Percentiles rank a stretch among this genome's conserved stretches.
Conservation (phyloP, 2,329 filamentous ascomycete species). For the Aspergillus ibericus region DNA sequence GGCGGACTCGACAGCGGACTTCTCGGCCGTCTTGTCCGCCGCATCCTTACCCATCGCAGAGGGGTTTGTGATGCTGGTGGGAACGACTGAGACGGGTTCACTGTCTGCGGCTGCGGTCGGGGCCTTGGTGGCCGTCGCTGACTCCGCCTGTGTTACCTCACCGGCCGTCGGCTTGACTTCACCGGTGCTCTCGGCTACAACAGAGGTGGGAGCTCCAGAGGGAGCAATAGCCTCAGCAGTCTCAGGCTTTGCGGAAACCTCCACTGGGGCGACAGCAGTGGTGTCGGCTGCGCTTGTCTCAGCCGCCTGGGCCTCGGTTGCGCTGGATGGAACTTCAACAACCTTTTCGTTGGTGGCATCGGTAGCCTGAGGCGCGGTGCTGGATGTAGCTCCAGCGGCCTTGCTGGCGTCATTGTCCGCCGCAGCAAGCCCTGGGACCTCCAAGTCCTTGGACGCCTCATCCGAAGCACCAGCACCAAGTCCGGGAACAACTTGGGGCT, state of each 20-base stretch:
- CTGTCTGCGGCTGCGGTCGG: neutral
- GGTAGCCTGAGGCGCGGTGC: neutral
- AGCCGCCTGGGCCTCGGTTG: neutral
- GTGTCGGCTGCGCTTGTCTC: neutral
- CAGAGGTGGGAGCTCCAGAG: neutral
- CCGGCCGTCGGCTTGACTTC: neutral
- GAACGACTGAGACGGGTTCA: neutral
- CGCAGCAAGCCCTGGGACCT: conserved; percentile 15
- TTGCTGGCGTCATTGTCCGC: conserved; percentile 7
- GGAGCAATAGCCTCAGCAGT: neutral
- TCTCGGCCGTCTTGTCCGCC: neutral
- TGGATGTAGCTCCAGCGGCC: neutral
- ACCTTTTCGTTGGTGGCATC: neutral
- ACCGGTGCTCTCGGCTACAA: neutral
- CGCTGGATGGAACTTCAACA: neutral
- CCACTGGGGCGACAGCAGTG: neutral
- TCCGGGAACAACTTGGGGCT: conserved; percentile 23
- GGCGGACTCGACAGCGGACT: neutral
- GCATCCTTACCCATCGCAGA: neutral
- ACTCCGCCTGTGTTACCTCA: neutral
- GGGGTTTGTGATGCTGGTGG: neutral
- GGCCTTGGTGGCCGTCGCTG: neutral
- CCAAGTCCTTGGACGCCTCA: conserved; percentile 11
- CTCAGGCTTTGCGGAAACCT: neutral
- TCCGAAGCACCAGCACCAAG: conserved; percentile 21